Evolutionary conservation across 208 protist species (phyloP), one percentile per base, ranked within the genome.

Genomic region (Leptomonas seymouri): DNA sequence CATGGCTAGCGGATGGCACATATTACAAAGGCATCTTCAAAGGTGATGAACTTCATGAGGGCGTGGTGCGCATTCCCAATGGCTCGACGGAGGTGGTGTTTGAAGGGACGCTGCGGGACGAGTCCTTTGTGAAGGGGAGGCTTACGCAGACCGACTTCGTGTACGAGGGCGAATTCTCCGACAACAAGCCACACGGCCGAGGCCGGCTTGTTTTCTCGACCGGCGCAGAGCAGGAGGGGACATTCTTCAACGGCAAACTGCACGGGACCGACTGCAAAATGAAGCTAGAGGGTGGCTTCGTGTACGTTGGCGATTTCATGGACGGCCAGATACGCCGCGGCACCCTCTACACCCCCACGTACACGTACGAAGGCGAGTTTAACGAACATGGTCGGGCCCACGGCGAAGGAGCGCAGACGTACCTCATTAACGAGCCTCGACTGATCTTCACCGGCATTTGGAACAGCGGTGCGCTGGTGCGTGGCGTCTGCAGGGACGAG

Each of bases 291-390:
- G 85, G 91, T 44, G 93, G 93, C 3, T 95, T 94, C 65, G 88
- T 97, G 46, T 96, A 97, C 59, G 78, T 91, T 14, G 93, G 93
- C 3, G 86, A 93, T 36, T 97, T 97, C 79, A 16, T 95, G 14
- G 85, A 97, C 49, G 93, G 93, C 7, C 62, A 78, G 39, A 86
- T 97, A 27, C 76, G 72, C n/a, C 67, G 73, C 61, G 93, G 93
- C 34, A 91, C 85, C 27, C 81, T 97, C 39, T 95, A 89, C 78
- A 95, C 93, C 4, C 88, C 87, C 7, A 95, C 89, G 16, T 97
- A 95, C 85, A 94, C 85, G 34, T 97, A 97, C 58, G 93, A 97
- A 62, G 93, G 93, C 12, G 88, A 95, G 71, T 94, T 97, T 67
- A 95, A 93, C 76, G 84, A 87, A 56, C 85, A 95, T 68, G 93